Evolutionary conservation across 495 filamentous ascomycete species (phyloP), one percentile per base, ranked within the genome.

Genomic region (Annulohypoxylon maeteangense): DNA sequence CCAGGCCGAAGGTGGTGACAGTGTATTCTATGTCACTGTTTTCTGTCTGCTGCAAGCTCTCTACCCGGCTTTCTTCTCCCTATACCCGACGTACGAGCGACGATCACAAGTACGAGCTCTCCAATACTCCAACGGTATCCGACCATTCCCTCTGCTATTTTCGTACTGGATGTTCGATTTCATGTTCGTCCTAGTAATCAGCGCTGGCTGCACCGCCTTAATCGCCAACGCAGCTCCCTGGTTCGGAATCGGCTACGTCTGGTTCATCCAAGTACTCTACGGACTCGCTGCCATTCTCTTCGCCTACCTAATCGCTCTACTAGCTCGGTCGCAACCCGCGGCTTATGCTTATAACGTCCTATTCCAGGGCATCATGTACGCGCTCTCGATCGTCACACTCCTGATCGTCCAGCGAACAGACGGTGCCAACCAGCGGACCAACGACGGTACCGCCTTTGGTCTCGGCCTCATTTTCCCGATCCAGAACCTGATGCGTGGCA

Each of bases 161-260:
- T 90, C 91, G 25, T 92, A 93, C 72, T 78, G 87, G 16, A 65
- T 80, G 7, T 93, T 93, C 70, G 91, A 93, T 76, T 91, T 89
- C 74, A 74, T 88, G 18, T 80, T 88, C 42, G 84, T 91, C n/a
- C 58, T 92, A 14, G 67, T 84, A 3, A 81, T 83, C 25, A 87
- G 84, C 58, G 86, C 88, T 14, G 71, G 90, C 4, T 81, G 83
- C 14, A 86, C 88, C 12, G 85, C 88, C 36, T 87, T 94, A 36
- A 87, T 91, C 60, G 84, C 87, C 5, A 82, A 80, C 0, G 72
- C 85, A 6, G 74, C 85, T 42, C 80, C 88, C n/a, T 95, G 90
- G 90, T 95, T 90, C 72, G 82, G 90, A 70, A 77, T 91, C 12
- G 90, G 87, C 47, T 95, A 94, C 68, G 79, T 95, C 8, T 94